A percentile compares a stretch with the other conserved stretches of the same genome.
Evolutionary conservation across 2,329 filamentous ascomycete genomes (phyloP).

Genomic region (Cytospora schulzeri): DNA sequence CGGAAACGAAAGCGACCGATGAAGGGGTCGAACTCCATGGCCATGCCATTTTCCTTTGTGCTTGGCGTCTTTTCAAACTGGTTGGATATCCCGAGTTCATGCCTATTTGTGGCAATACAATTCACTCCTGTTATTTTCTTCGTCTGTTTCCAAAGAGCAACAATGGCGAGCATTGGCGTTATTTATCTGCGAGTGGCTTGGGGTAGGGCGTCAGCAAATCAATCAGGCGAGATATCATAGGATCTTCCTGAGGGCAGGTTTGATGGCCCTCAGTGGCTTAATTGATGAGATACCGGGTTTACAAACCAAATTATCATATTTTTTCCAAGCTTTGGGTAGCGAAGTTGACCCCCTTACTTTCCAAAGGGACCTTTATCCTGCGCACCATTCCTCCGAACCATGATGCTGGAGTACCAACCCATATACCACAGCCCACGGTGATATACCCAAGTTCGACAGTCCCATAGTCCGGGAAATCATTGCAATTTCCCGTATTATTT

Average conservation of each 20-base stretch:
- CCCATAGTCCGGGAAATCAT: not conserved
- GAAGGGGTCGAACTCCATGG: not conserved
- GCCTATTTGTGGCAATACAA: no score
- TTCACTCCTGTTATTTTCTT: no score
- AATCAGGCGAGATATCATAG: not conserved
- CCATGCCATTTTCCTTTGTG: not conserved
- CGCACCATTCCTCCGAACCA: not conserved
- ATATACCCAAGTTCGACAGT: not conserved
- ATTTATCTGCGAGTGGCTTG: not conserved
- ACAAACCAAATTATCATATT: not conserved
- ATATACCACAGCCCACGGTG: not conserved
- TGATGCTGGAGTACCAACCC: not conserved
- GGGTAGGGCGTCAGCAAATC: not conserved
- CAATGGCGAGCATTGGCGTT: not conserved
- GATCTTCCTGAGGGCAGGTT: not conserved
- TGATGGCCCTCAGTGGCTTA: not conserved
- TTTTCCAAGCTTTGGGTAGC: not conserved
- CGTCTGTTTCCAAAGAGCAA: not conserved
- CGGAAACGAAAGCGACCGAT: not conserved
- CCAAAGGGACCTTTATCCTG: not conserved
- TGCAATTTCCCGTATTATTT: not conserved
- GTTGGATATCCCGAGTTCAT: not conserved
- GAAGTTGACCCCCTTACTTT: not conserved
- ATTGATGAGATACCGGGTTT: not conserved
- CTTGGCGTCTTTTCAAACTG: not conserved